Conservation (phyloP, 2,329 filamentous ascomycete genomes). For the Nectriaceae sp. region DNA sequence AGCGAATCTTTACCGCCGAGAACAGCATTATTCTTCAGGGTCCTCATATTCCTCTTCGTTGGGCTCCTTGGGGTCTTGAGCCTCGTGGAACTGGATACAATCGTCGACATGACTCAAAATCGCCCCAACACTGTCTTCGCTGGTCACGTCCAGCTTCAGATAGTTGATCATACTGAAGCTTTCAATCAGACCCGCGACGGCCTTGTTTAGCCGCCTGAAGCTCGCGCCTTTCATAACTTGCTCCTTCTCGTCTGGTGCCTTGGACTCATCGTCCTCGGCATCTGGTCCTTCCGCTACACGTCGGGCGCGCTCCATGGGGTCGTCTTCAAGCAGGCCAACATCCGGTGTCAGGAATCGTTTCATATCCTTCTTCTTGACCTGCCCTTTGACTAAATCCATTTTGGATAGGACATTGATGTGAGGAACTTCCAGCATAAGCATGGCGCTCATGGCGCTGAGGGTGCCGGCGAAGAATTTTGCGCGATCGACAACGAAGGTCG, state of each 20-base stretch:
- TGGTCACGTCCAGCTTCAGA: constrained; percentile 82
- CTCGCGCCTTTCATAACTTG: constrained; percentile 78
- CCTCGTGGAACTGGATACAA: constrained; percentile 89
- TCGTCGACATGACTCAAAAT: constrained; percentile 93
- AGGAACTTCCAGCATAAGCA: constrained; percentile 97
- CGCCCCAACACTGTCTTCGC: constrained; percentile 85
- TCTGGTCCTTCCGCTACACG: constrained; percentile 40
- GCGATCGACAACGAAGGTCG: constrained; percentile 91
- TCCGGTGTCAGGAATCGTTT: constrained; percentile 91
- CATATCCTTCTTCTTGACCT: constrained; percentile 82
- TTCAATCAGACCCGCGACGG: constrained; percentile 89
- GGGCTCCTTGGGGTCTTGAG: constrained; percentile 86
- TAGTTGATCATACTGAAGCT: constrained; percentile 99
- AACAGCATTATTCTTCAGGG: constrained; percentile 29
- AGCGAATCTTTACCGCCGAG: not conserved
- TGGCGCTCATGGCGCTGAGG: constrained; percentile 94
- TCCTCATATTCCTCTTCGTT: constrained; percentile 49
- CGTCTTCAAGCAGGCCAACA: constrained; percentile 77
- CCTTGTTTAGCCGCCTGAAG: constrained; percentile 81
- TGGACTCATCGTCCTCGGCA: constrained; percentile 52
- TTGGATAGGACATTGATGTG: constrained; percentile 97
- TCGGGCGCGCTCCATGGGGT: constrained; percentile 57
- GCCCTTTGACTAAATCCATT: constrained; percentile 94
- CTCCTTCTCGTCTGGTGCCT: constrained; percentile 65
- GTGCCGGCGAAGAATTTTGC: constrained; percentile 98